Conservation (phyloP, 805 yeast species). For the Ogataea sp. region DNA sequence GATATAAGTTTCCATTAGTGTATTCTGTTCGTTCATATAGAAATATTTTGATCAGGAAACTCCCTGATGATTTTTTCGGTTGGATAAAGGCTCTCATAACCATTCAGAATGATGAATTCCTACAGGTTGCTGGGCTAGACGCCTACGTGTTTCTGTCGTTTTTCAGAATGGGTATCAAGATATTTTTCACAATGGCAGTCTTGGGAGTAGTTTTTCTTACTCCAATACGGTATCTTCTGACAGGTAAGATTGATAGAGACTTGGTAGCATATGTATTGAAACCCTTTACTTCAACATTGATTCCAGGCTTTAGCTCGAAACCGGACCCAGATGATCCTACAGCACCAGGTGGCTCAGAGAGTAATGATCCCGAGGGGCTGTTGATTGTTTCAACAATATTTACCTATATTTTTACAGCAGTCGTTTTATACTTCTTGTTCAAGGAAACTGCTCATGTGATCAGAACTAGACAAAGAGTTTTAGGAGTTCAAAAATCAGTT, state of each 20-base stretch:
- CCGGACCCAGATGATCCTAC: constrained; percentile 13
- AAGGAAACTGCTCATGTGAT: constrained; percentile 41
- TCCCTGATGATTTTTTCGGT: constrained; percentile 42
- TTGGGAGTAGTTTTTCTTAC: constrained; percentile 41
- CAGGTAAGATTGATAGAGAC: constrained; percentile 38
- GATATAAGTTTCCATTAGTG: constrained; percentile 49
- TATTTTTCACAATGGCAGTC: constrained; percentile 33
- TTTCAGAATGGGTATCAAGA: constrained; percentile 46
- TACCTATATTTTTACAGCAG: constrained; percentile 44
- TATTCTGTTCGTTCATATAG: constrained; percentile 49
- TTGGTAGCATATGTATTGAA: neutral
- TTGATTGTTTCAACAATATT: constrained; percentile 47
- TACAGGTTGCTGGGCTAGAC: constrained; percentile 51
- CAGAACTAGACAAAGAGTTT: constrained; percentile 44
- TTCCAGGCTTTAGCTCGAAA: too few species aligned
- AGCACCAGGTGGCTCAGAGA: constrained; percentile 26
- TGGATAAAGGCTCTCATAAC: constrained; percentile 43
- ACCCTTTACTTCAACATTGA: too few species aligned
- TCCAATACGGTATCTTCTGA: constrained; percentile 43
- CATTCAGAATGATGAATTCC: constrained; percentile 41
- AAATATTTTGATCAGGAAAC: constrained; percentile 31
- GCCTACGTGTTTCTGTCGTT: constrained; percentile 52
- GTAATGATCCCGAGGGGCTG: constrained; percentile 22
- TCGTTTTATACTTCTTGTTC: constrained; percentile 37
- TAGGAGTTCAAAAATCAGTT: constrained; percentile 51